Base-by-base conservation (phyloP, 441 rosid species). In the Adansonia rubrostipa region DNA sequence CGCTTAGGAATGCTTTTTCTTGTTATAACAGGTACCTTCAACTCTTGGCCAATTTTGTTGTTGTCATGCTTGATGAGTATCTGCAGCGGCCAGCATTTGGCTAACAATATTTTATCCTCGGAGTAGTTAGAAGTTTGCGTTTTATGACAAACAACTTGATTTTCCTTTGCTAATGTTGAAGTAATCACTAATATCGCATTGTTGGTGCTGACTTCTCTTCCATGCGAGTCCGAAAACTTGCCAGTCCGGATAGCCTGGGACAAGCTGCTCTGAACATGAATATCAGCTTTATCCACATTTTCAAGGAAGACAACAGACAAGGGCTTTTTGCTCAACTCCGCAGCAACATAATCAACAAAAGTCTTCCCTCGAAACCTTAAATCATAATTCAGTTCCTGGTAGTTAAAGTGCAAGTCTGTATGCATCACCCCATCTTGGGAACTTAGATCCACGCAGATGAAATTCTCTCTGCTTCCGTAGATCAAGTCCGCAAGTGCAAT, bases 271-370 rank as follows among this genome's bases (percentile, higher is more conserved):
- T 81, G 90, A 20, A 87, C 84, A 79, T 77, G 89, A 76, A 83
- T 82, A 56, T 95, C 97, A 2, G 97, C 94, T 80, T 86, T 86
- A 69, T 92, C 93, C 50, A 92, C 82, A 84, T 93, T 90, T 78
- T 95, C 97, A 73, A 95, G 93, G 79, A 92, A 92, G 19, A 93
- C 89, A 24, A 95, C 86, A n/a, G 93, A 90, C 20, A 56, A 33
- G 2, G 97, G 98, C 73, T 84, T 95, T 85, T 84, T 91, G 79
- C 81, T 79, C 85, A 95, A 61, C 84, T 92, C 92, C 56, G 75
- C 92, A 33, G 91, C 90, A 80, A 95, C 80, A 81, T 82, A 85
- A 80, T 95, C 97, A 51, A 90, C 88, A 53, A 84, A 75, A 0
- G 93, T 93, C 78, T 91, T 93, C 73, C 99, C 99, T 81, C 99